Percentiles rank a stretch among this genome's conserved stretches.
phyloP scores from a whole-genome alignment of 2,329 filamentous ascomycete genomes.

The Daldinia sp. region DNA sequence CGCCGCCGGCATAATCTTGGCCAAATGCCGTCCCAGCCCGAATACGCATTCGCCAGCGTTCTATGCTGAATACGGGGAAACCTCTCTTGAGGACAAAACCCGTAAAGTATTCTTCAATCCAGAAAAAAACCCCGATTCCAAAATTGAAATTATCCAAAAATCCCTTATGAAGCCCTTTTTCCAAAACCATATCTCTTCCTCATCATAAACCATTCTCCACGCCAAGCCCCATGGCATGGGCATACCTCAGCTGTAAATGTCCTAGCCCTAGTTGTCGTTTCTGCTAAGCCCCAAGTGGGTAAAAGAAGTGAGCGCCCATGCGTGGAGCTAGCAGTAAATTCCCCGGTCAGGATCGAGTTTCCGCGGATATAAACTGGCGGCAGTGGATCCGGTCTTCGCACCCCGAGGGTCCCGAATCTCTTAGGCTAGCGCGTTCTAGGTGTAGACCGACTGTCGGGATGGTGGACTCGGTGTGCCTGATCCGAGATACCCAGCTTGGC shows the following conservation, averaged over 20 bases:
- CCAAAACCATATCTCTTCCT: neutral
- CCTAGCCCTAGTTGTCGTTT: neutral
- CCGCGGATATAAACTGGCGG: neutral
- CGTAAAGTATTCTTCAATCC: conserved; percentile 27
- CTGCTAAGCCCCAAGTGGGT: neutral
- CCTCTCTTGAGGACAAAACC: conserved; percentile 32
- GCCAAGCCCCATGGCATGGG: neutral
- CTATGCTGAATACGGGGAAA: conserved; percentile 35
- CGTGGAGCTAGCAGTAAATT: neutral
- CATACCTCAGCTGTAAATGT: neutral
- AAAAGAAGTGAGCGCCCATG: neutral
- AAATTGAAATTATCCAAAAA: neutral
- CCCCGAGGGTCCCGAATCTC: neutral
- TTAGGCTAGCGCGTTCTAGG: neutral
- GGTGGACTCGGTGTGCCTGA: neutral
- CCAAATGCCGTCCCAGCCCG: neutral
- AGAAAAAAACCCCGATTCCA: neutral
- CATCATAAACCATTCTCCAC: neutral
- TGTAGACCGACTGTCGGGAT: neutral
- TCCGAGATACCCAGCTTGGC: neutral
- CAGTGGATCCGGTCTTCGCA: neutral
- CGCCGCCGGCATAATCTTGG: neutral
- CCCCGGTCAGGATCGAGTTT: neutral
- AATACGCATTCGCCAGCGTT: conserved; percentile 34
- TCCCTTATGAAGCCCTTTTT: too few species aligned